These are phyloP conservation scores for Vishniacozyma victoriae DNA, from an alignment of 768 basidiomycete species.

Conservation along the genomic window DNA sequence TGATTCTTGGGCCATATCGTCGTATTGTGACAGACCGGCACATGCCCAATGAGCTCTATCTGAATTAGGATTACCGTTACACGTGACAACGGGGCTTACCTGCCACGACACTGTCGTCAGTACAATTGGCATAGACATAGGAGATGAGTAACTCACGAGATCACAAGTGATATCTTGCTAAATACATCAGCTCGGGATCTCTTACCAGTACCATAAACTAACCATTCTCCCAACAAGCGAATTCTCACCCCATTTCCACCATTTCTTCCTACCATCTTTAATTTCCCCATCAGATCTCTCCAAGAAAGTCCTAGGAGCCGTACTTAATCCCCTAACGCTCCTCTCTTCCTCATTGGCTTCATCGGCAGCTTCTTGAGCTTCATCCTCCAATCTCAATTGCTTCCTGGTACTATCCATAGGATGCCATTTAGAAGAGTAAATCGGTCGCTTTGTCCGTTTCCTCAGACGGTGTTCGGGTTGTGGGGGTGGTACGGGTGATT, in stretches of 20 bases:
- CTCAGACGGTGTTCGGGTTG: no score
- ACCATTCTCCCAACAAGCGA: background rate
- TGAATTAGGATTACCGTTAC: no score
- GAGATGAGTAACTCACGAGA: background rate
- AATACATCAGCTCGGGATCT: background rate
- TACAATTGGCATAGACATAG: background rate
- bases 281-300: background rate
- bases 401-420: no score
- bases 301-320: background rate
- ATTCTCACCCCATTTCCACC: background rate
- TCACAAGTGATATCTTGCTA: background rate
- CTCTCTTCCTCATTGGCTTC: background rate
- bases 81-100: slow-evolving; percentile 1
- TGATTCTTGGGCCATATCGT: slow-evolving; percentile 6
- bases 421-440: no score
- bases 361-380: background rate
- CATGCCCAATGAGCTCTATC: slow-evolving; percentile 17
- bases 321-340: background rate
- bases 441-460: no score
- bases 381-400: no score
- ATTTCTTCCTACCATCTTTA: background rate
- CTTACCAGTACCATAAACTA: background rate
- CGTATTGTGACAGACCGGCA: slow-evolving; percentile 5
- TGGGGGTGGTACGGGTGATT: no score
- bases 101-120: slow-evolving; percentile 7